Percentiles rank a stretch among this genome's conserved stretches.
Conservation (phyloP, 129 eudicot species). For the Pittosporum tobira region DNA sequence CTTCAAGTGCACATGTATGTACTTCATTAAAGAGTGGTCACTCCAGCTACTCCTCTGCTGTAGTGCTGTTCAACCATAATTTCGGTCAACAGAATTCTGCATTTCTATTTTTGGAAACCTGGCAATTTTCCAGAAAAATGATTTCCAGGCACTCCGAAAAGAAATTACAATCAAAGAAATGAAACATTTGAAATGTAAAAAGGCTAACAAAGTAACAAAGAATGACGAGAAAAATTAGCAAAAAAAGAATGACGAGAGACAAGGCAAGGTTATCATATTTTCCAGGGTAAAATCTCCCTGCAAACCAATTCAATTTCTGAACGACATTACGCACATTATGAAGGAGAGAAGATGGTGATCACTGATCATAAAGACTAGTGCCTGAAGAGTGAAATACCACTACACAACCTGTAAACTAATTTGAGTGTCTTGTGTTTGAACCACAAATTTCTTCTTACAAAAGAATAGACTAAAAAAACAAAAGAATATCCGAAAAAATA, state of each 20-base stretch:
- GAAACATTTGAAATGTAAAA: too few relatives aligned
- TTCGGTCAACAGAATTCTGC: not conserved
- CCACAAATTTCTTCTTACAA: slow-evolving; percentile 5
- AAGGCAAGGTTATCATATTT: not conserved
- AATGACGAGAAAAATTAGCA: too few relatives aligned
- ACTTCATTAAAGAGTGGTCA: not conserved
- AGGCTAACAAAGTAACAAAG: too few relatives aligned
- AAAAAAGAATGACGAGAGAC: not conserved
- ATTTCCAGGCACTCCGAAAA: too few relatives aligned
- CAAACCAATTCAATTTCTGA: not conserved
- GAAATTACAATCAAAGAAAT: too few relatives aligned
- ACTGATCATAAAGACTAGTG: not conserved
- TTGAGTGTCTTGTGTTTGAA: not conserved
- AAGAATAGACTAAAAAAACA: slow-evolving; percentile 11
- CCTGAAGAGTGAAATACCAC: not conserved
- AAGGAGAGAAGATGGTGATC: not conserved
- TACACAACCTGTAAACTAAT: not conserved
- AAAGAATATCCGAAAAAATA: not conserved
- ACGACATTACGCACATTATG: not conserved
- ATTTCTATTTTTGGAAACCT: not conserved
- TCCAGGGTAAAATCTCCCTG: not conserved
- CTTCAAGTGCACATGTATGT: not conserved
- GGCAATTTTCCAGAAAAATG: too few relatives aligned
- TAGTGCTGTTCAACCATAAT: not conserved
- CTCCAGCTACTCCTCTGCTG: not conserved